Evolutionary conservation across 1,284 basidiomycete species (phyloP), one percentile per base, ranked within the genome.

Genomic region (Microstroma glucosiphilum): DNA sequence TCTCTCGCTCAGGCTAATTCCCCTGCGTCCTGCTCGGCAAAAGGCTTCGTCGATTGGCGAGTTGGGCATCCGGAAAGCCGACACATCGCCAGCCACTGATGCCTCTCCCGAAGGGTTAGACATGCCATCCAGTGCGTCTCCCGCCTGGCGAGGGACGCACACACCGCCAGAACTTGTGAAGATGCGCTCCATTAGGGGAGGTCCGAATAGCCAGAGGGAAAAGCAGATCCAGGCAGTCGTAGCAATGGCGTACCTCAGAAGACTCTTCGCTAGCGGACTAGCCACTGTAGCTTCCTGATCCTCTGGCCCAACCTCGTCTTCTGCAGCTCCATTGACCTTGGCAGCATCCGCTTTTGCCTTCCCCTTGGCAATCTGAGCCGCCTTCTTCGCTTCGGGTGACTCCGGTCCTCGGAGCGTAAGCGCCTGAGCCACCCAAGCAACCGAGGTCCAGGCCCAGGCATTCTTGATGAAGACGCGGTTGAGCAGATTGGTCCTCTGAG

Each of bases 151-250:
- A 1, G 71, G 81, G 12, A 90, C 82, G 73, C 93, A 97, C 71
- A 88, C 84, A 0, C 89, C 93, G 0, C 93, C 93, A 0, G 89
- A 88, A 7, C 83, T 81, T n/a, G 86, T 81, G 61, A 86, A 84
- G 67, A 93, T 80, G 26, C 92, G 86, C 60, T 90, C 87, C 40
- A 91, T 80, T 56, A 97, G 80, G 0, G 89, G 84, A 2, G 92
- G 90, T 0, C 93, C 92, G 72, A 96, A 92, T 83, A 93, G 94
- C 92, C 91, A 96, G 60, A 83, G 83, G 1, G 90, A 88, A 82
- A 79, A 71, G 56, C 63, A 78, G 54, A 87, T 79, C 91, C 90
- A 94, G 53, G 85, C 82, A 21, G 80, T 75, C 7, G 89, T 90
- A 58, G 86, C 87, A 23, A 85, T 73, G n/a, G 82, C 65, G 82